Conservation (phyloP, 2,329 filamentous ascomycete species). For the Rasamsonia emersonii region DNA sequence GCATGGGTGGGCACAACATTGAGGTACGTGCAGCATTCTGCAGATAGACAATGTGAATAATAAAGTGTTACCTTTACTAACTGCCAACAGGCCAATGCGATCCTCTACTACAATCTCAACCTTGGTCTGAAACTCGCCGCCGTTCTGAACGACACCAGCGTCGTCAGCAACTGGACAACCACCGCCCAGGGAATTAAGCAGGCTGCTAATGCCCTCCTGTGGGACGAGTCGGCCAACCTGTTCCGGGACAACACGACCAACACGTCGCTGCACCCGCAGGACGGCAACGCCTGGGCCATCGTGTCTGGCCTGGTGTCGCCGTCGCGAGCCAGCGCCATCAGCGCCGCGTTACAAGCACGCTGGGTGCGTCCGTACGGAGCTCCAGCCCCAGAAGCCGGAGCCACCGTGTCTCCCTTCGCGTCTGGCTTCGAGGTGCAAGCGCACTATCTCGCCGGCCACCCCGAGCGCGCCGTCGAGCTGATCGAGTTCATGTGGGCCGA, state of each 20-base stretch:
- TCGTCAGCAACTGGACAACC: constrained; percentile 12
- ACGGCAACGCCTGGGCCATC: constrained; percentile 32
- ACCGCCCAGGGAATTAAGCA: constrained; percentile 15
- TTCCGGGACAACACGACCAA: constrained; percentile 20
- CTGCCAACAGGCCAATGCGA: constrained; percentile 1
- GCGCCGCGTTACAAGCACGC: constrained; percentile 27
- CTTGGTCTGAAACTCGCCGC: background rate
- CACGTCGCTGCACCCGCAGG: constrained; percentile 20
- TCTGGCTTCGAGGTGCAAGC: constrained; percentile 36
- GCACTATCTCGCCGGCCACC: constrained; percentile 32
- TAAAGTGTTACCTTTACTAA: background rate
- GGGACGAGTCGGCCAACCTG: constrained; percentile 15
- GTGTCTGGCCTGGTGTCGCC: constrained; percentile 23
- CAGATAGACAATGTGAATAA: too few species aligned
- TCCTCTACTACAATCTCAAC: constrained; percentile 3
- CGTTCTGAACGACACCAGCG: background rate
- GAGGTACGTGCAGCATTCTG: too few species aligned
- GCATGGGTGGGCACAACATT: constrained; percentile 41
- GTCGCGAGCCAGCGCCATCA: constrained; percentile 21
- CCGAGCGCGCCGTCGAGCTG: constrained; percentile 34
- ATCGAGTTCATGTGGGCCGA: constrained; percentile 40
- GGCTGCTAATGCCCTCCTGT: constrained; percentile 19
- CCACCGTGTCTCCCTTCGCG: constrained; percentile 36
- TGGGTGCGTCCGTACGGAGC: constrained; percentile 39
- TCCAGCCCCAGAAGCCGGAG: constrained; percentile 33